Percentiles rank a stretch among this genome's conserved stretches.
Conservation (phyloP, 2,329 filamentous ascomycete species). For the Microdochium nivale region DNA sequence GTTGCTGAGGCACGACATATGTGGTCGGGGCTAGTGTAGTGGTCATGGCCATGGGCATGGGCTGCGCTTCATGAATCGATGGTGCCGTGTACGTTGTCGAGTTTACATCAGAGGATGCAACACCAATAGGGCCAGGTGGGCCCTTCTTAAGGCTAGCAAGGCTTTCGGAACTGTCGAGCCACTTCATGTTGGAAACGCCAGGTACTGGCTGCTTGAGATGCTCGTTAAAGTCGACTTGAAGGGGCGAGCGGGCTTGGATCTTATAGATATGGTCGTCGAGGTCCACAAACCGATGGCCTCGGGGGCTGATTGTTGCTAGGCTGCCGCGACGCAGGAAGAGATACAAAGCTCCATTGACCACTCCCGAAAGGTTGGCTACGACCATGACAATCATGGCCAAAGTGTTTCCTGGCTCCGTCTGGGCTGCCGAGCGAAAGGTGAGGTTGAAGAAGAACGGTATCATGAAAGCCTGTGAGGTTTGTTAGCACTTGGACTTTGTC, state of each 20-base stretch:
- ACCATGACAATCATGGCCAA: constrained; percentile 57
- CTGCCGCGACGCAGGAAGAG: constrained; percentile 59
- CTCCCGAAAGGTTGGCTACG: constrained; percentile 55
- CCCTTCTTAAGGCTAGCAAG: constrained; percentile 22
- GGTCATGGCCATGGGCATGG: not conserved
- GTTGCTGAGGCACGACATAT: not conserved
- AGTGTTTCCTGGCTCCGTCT: constrained; percentile 31
- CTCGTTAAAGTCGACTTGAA: constrained; percentile 18
- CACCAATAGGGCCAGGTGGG: not conserved
- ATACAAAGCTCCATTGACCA: constrained; percentile 57
- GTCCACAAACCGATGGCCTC: constrained; percentile 22
- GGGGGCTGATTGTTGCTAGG: constrained; percentile 42
- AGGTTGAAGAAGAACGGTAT: constrained; percentile 57
- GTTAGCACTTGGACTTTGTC: constrained; percentile 2
- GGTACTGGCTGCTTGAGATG: constrained; percentile 26
- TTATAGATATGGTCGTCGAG: constrained; percentile 9
- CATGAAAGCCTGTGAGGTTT: constrained; percentile 39
- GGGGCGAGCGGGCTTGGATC: constrained; percentile 9
- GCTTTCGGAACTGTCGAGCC: constrained; percentile 25
- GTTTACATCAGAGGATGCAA: not conserved
- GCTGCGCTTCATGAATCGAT: not conserved
- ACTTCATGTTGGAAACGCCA: constrained; percentile 17
- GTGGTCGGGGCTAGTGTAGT: not conserved
- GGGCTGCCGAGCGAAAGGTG: constrained; percentile 30
- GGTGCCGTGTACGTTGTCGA: not conserved